These are phyloP conservation scores for Barnettozyma pratensis DNA, from an alignment of 805 yeast species.

Conservation along the genomic window DNA sequence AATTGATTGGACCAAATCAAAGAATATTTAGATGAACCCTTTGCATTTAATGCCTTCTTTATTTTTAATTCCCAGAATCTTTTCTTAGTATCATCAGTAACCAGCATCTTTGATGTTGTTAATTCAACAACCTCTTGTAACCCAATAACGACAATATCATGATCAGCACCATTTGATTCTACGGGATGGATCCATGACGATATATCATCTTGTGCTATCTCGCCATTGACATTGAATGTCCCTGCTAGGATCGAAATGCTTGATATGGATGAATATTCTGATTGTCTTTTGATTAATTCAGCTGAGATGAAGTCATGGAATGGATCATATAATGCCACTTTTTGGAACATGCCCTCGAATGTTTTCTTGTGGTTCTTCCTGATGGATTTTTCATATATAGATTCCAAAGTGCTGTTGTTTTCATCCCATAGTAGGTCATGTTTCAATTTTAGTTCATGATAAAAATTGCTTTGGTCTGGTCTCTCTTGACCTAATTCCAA, in stretches of 20 bases:
- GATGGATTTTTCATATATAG: slow-evolving; percentile 52
- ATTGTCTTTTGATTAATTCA: slow-evolving; percentile 45
- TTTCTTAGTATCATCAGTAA: slow-evolving; percentile 61
- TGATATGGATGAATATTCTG: slow-evolving; percentile 54
- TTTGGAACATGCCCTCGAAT: slow-evolving; percentile 26
- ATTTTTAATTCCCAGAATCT: slow-evolving; percentile 64
- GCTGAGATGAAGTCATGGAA: slow-evolving; percentile 76
- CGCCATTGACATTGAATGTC: slow-evolving; percentile 84
- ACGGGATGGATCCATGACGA: slow-evolving; percentile 75
- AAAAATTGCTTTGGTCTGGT: slow-evolving; percentile 11
- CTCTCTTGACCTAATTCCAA: slow-evolving; percentile 35
- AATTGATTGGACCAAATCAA: slow-evolving; percentile 72
- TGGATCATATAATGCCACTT: slow-evolving; percentile 79
- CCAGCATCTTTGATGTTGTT: slow-evolving; percentile 76
- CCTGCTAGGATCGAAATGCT: slow-evolving; percentile 71
- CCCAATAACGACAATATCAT: slow-evolving; percentile 78
- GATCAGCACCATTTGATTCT: slow-evolving; percentile 25
- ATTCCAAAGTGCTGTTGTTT: slow-evolving; percentile 79
- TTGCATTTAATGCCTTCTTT: slow-evolving; percentile 37
- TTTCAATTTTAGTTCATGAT: slow-evolving; percentile 49
- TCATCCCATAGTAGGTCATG: slow-evolving; percentile 90
- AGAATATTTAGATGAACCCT: slow-evolving; percentile 33
- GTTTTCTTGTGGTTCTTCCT: slow-evolving; percentile 27
- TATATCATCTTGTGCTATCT: slow-evolving; percentile 50
- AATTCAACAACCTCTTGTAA: slow-evolving; percentile 87